Conservation (phyloP, 176 grass and related monocot genomes). For the Paspalum vaginatum region DNA sequence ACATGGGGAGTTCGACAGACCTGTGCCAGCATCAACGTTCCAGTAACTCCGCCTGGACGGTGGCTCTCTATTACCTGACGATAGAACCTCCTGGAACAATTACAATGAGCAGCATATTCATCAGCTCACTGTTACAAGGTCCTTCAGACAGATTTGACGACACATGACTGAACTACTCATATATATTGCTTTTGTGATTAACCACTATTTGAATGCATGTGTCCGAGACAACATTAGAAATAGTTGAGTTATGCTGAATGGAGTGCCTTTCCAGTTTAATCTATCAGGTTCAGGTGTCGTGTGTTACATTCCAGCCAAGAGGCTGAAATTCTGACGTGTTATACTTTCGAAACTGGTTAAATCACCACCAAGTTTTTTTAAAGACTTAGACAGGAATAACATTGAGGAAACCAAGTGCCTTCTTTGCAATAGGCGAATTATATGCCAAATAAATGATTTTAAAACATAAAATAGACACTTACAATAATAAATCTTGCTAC, state of each 20-base stretch:
- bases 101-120: not conserved
- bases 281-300: not conserved
- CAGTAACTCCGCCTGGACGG: slow-evolving; percentile 1
- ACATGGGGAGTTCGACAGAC: not conserved
- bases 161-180: not conserved
- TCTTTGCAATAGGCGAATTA: not conserved
- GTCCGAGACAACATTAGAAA: not conserved
- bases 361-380: not conserved
- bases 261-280: not conserved
- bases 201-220: not conserved
- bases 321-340: not conserved
- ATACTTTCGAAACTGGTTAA: not conserved
- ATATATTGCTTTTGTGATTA: not conserved
- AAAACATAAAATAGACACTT: not conserved
- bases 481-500: not conserved
- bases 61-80: not conserved
- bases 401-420: not conserved
- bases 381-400: not conserved
- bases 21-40: not conserved
- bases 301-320: not conserved
- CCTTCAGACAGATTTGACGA: not conserved
- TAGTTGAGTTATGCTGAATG: not conserved
- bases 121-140: not conserved
- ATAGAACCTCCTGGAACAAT: slow-evolving; percentile 26
- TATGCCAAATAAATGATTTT: not conserved